Evolutionary conservation across 1,284 basidiomycete species (phyloP).

Genomic region (Naganishia sp.): DNA sequence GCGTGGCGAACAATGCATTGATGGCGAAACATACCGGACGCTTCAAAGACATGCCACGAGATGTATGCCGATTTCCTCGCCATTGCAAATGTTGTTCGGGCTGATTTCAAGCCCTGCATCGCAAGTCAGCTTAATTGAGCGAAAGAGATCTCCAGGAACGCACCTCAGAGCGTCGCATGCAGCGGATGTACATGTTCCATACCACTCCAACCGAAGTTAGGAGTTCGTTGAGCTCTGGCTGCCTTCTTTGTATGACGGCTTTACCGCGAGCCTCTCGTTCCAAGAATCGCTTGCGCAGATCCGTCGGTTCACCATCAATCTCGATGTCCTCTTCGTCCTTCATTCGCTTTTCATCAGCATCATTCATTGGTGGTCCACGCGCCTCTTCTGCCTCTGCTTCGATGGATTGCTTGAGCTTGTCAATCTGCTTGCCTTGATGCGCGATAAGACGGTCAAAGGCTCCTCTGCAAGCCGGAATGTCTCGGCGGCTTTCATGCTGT

Average conservation of each 20-base stretch:
- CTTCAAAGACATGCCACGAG: constrained; percentile 93
- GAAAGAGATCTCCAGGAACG: constrained; percentile 34
- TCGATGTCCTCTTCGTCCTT: constrained; percentile 42
- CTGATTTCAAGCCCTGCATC: constrained; percentile 67
- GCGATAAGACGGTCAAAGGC: constrained; percentile 72
- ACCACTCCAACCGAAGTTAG: constrained; percentile 58
- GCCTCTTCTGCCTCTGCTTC: constrained; percentile 56
- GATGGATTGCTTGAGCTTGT: constrained; percentile 63
- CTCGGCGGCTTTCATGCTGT: constrained; percentile 67
- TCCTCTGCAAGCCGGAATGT: constrained; percentile 67
- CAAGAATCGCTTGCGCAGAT: constrained; percentile 60
- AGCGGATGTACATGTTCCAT: constrained; percentile 88
- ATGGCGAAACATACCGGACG: constrained; percentile 64
- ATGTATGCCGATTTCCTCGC: constrained; percentile 82
- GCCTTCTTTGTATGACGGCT: constrained; percentile 52
- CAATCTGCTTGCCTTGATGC: constrained; percentile 70
- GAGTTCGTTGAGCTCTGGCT: constrained; percentile 57
- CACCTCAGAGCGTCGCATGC: constrained; percentile 75
- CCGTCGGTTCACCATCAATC: constrained; percentile 43
- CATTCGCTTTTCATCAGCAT: constrained; percentile 37
- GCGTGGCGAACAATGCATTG: neutral
- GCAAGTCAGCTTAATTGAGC: neutral
- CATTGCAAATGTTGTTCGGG: constrained; percentile 76
- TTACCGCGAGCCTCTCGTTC: constrained; percentile 64
- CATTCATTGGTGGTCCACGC: constrained; percentile 49